Evolutionary conservation across 2,329 filamentous ascomycete genomes (phyloP), one percentile per base, ranked within the genome.

Genomic region (Sphaerostilbella broomeana): DNA sequence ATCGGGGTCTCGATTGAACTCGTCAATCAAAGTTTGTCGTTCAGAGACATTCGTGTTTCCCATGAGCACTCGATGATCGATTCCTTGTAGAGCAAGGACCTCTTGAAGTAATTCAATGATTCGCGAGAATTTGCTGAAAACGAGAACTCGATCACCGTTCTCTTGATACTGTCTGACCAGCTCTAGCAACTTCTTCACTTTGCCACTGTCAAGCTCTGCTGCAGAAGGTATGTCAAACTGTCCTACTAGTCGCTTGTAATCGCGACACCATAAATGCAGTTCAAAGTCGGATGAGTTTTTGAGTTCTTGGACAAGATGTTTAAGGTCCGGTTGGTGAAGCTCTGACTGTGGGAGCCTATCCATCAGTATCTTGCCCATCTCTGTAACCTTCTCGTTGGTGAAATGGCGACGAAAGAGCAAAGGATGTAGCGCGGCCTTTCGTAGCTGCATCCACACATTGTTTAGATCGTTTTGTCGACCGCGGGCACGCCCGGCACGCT

Each of bases 121-220:
- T 48, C 86, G 82, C 6, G 86, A 86, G 60, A 97, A 98, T 52
- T 95, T 88, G 31, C 84, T 94, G 65, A 98, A 98, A 17, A 98
- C 79, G 3, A 98, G 73, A 1, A 86, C 81, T 4, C 90, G 81
- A 58, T 95, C 89, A 4, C 89, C 90, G 37, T 87, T 88, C 44
- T 73, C 66, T 48, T 81, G 81, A 62, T 87, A 95, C 11, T 72
- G 63, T 9, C 71, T 67, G 1, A 98, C 71, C 10, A 98, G 72
- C 51, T 84, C 74, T 18, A 87, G 70, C 18, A 97, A 75, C 49
- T 84, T 83, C 47, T 79, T 67, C n/a, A 97, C 81, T 59, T 98
- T 98, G 42, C 90, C 92, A 33, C 84, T 74, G 42, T 79, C 65
- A 53, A 78, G 65, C 67, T 75, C 77, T 2, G 72, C 69, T 0